Base-by-base conservation (phyloP, 352 stramenopile species). In the Phytophthora multivora region DNA sequence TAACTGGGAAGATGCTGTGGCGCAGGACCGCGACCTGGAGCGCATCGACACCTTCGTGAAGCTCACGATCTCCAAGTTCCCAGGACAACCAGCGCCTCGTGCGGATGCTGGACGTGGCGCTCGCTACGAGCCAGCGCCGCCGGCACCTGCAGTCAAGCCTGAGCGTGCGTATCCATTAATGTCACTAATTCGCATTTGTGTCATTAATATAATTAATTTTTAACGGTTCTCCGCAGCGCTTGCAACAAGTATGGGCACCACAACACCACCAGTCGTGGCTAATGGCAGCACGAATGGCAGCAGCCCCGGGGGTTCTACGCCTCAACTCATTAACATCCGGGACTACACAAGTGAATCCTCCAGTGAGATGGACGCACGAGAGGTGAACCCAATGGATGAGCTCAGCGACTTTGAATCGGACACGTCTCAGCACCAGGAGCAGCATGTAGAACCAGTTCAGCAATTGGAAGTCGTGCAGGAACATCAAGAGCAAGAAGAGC, bases 381-480 rank as follows among this genome's bases (percentile, higher is more conserved):
- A 90, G 50, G 61, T 90, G 16, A 74, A 90, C 56, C 79, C 79
- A 9, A 86, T 84, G 69, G 77, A 90, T 45, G 79, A 83, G 46
- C 66, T 90, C 12, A 81, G 69, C 25, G 79, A 88, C 53, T 80
- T 90, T 69, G 81, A 88, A 60, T 47, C 45, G 26, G 66, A 69
- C 7, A 11, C 49, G 36, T 42, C 50, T n/a, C 43, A 60, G 12
- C 31, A 33, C 4, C 39, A 35, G 35, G 19, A 57, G 4, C 40
- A 66, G 43, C 15, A 21, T 16, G 23, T 13, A 13, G 21, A 50
- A 21, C 47, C 18, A 3, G 16, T 9, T 4, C 19, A 63, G 35
- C 51, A 33, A 51, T 18, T 47, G n/a, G 18, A 62, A 16, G 28
- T 12, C 10, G 28, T 33, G 10, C 8, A 33, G 3, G 28, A 33